Base-by-base conservation (phyloP, 2,329 filamentous ascomycete species). In the Ceratocystis ficicola region DNA sequence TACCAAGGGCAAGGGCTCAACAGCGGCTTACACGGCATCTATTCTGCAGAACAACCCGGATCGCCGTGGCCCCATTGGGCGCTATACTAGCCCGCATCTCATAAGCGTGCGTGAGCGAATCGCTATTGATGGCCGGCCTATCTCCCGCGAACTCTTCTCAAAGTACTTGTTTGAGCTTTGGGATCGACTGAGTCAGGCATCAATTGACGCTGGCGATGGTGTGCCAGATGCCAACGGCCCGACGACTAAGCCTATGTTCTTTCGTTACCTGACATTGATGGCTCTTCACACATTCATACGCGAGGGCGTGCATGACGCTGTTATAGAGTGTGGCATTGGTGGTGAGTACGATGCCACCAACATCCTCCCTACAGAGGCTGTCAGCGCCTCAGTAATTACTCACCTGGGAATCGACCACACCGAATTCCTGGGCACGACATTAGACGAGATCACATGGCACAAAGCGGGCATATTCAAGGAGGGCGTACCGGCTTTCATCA, bases 301-400 rank as follows among this genome's bases (percentile, higher is more conserved):
- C 61, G 87, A 94, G 73, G 86, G 87, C 0, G 86, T 96, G 0
- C 80, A 86, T 69, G 85, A 85, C 20, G 92, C 90, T 0, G 85
- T 97, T 8, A 81, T 97, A 44, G 94, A 99, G 76, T 95, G 90
- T 71, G 94, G 94, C 0, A 95, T 97, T 69, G 94, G 94, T 17
- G 94, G 92, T 62, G 90, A 96, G 76, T 91, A 91, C 72, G 93
- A 97, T 72, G 88, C 88, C 32, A 99, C 94, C 8, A 97, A 97
- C 72, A 83, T 97, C 25, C 75, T 99, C 5, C 79, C 80, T 0
- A 65, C 76, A 0, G 78, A 81, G 10, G 80, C 83, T 12, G 87
- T 91, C 0, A 86, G 83, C 5, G 86, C 86, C 1, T 83, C 85
- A 0, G 88, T 87, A 0, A 85, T 96, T 46, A 86, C 90, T 22